phyloP scores from a whole-genome alignment of 331 rosid species.

The Phaseolus coccineus region DNA sequence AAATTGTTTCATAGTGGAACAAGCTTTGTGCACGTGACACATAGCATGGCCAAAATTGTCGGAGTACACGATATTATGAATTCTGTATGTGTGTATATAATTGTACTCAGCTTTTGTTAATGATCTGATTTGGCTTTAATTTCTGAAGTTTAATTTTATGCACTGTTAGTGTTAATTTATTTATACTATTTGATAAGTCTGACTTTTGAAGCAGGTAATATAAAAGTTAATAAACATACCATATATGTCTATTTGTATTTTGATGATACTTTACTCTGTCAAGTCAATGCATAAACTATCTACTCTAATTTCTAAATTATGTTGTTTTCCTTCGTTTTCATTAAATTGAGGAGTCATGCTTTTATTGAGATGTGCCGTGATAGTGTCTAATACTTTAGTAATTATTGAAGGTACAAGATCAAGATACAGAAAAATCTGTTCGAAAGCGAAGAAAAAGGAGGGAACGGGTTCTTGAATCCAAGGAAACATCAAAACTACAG shows the following conservation, averaged over 20 bases:
- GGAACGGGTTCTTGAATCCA: conserved; percentile 55
- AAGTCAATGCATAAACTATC: background rate
- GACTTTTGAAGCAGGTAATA: no score
- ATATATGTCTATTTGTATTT: background rate
- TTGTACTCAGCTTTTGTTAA: conserved; percentile 11
- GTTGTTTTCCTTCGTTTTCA: background rate
- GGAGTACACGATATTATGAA: background rate
- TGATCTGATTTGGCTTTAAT: background rate
- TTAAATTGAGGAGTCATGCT: conserved; percentile 10
- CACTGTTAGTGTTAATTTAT: no score
- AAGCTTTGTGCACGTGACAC: no score
- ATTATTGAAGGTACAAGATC: conserved; percentile 70
- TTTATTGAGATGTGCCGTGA: background rate
- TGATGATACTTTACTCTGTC: background rate
- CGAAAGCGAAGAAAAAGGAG: conserved; percentile 75
- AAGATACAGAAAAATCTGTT: conserved; percentile 57
- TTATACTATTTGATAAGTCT: no score
- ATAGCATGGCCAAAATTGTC: no score
- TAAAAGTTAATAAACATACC: no score
- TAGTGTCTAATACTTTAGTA: conserved; percentile 30
- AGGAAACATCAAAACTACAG: conserved; percentile 70
- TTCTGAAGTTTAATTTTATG: background rate
- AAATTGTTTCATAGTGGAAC: no score
- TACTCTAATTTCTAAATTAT: conserved; percentile 1
- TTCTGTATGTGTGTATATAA: background rate